Evolutionary conservation across 805 yeast genomes (phyloP).

Genomic region (Candida schatavii): DNA sequence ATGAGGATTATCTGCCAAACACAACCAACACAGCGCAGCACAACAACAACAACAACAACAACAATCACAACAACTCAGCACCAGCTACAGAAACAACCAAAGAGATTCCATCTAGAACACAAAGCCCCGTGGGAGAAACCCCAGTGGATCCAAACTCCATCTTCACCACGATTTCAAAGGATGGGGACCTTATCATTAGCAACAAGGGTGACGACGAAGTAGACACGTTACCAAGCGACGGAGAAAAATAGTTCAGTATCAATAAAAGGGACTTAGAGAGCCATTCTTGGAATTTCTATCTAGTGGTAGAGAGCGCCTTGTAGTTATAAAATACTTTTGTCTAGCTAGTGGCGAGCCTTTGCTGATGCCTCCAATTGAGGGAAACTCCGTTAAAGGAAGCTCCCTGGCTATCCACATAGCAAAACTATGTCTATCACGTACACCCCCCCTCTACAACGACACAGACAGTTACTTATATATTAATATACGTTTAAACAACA

Average conservation of each 20-base stretch:
- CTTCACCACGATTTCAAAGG: neutral
- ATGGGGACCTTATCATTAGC: constrained; percentile 1
- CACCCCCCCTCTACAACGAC: neutral
- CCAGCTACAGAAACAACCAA: neutral
- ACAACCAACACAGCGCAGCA: constrained; percentile 1
- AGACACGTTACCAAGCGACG: constrained; percentile 8
- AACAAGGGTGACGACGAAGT: constrained; percentile 7
- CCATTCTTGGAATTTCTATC: too few species aligned
- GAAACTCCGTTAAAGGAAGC: too few species aligned
- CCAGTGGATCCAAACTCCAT: neutral
- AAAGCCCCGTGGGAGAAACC: neutral
- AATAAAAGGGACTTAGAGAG: too few species aligned
- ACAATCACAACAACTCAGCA: neutral
- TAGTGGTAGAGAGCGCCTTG: too few species aligned
- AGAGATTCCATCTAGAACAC: neutral
- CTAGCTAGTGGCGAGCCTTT: too few species aligned
- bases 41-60: neutral
- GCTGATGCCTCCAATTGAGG: too few species aligned
- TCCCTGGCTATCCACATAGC: too few species aligned
- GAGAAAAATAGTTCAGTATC: neutral
- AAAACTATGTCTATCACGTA: too few species aligned
- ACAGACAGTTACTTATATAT: neutral
- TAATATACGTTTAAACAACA: constrained; percentile 72
- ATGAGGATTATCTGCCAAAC: constrained; percentile 3
- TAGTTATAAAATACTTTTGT: too few species aligned